phyloP scores from a whole-genome alignment of 371 early-diverging fungal genomes.

The Funneliformis caledonium region DNA sequence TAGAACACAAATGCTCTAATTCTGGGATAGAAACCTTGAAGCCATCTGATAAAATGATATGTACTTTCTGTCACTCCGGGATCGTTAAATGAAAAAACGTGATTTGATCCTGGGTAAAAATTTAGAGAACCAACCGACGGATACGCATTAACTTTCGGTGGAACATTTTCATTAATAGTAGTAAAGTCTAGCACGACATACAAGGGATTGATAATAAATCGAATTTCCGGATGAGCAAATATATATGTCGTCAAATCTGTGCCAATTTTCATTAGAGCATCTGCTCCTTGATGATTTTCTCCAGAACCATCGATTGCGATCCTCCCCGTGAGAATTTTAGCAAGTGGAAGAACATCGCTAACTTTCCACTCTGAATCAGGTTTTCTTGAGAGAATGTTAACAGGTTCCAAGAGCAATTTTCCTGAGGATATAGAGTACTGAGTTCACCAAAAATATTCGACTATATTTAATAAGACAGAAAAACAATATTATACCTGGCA shows the following conservation, averaged over 20 bases:
- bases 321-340: background rate
- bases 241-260: background rate
- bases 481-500: too few species aligned
- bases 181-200: background rate
- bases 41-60: too few species aligned
- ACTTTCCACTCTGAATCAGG: background rate
- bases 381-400: too few species aligned
- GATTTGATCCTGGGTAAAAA: background rate
- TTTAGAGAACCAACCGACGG: background rate
- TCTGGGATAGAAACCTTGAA: too few species aligned
- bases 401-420: too few species aligned
- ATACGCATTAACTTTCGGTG: background rate
- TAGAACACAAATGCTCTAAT: too few species aligned
- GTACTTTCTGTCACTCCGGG: too few species aligned
- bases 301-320: background rate
- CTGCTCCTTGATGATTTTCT: background rate
- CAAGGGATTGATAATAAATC: background rate
- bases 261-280: background rate
- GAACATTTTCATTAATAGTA: background rate
- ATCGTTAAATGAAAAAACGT: background rate
- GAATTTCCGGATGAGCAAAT: background rate
- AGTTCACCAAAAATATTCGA: too few species aligned
- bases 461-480: too few species aligned
- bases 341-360: background rate
- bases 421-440: too few species aligned